A percentile compares a stretch with the other conserved stretches of the same genome.
Conservation (phyloP, 345 rosid species). For the Pistacia atlantica region DNA sequence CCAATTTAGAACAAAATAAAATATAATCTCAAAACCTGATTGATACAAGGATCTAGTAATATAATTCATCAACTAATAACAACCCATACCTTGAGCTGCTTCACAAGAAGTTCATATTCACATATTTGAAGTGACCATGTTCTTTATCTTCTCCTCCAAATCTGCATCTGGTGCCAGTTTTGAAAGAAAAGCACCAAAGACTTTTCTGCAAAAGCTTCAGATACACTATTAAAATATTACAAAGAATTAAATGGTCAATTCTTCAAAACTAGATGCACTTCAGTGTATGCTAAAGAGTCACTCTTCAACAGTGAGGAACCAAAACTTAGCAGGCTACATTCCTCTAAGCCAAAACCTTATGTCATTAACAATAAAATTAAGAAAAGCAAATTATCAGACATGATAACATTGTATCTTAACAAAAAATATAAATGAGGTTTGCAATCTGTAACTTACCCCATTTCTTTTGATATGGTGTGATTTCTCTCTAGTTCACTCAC, state of each 20-base stretch:
- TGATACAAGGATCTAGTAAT: conserved; percentile 5
- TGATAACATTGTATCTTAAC: conserved; percentile 13
- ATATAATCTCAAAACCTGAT: conserved; percentile 12
- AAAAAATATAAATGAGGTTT: conserved; percentile 1
- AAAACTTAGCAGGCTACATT: neutral
- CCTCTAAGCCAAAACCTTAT: neutral
- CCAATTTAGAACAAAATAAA: neutral
- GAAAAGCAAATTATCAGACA: neutral
- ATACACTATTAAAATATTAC: conserved; percentile 10
- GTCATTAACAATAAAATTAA: conserved; percentile 11
- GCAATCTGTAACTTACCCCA: conserved; percentile 31
- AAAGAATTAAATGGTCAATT: conserved; percentile 1
- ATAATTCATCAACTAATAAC: conserved; percentile 4
- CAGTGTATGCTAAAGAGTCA: conserved; percentile 1
- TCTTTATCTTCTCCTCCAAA: conserved; percentile 39
- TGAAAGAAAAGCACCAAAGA: conserved; percentile 36
- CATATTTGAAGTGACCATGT: conserved; percentile 55
- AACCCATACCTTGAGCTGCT: conserved; percentile 60
- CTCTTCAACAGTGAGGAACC: neutral
- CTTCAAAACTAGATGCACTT: neutral
- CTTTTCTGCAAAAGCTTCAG: conserved; percentile 41
- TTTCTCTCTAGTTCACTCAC: conserved; percentile 27
- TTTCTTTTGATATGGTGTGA: conserved; percentile 28
- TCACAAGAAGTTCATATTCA: conserved; percentile 58
- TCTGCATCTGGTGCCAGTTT: conserved; percentile 39